A percentile compares a stretch with the other conserved stretches of the same genome.
These are phyloP conservation scores for Eucalyptus microcorys DNA, from an alignment of 345 rosid species.

Conservation along the genomic window DNA sequence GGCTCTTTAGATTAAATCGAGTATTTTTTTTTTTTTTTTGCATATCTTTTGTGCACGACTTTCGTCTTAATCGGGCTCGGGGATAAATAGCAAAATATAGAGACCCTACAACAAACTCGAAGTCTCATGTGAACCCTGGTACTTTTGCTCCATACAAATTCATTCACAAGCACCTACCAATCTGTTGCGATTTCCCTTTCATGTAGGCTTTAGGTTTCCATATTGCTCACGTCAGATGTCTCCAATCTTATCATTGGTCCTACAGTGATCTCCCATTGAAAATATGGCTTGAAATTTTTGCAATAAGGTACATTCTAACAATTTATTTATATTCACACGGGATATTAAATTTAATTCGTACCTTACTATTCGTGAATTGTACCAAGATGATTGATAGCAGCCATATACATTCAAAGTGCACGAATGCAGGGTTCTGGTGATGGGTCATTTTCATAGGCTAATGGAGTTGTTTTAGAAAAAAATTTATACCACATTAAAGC, in stretches of 20 bases:
- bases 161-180: not conserved
- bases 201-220: not conserved
- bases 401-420: not conserved
- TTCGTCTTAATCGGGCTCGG: rapidly evolving
- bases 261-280: not conserved
- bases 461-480: not conserved
- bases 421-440: not conserved
- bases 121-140: not conserved
- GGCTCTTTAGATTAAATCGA: not conserved
- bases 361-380: not conserved
- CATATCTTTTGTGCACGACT: not conserved
- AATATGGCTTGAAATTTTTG: not conserved
- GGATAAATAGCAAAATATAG: not conserved
- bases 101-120: not conserved
- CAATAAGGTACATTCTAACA: not conserved
- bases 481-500: not conserved
- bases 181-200: not conserved
- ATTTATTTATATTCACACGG: not conserved
- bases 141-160: not conserved
- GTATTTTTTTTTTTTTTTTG: not conserved
- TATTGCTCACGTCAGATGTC: not conserved
- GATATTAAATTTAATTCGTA: not conserved
- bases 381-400: not conserved
- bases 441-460: not conserved
- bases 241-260: not conserved